phyloP scores from a whole-genome alignment of 805 yeast genomes.

The Wickerhamomyces canadensis region DNA sequence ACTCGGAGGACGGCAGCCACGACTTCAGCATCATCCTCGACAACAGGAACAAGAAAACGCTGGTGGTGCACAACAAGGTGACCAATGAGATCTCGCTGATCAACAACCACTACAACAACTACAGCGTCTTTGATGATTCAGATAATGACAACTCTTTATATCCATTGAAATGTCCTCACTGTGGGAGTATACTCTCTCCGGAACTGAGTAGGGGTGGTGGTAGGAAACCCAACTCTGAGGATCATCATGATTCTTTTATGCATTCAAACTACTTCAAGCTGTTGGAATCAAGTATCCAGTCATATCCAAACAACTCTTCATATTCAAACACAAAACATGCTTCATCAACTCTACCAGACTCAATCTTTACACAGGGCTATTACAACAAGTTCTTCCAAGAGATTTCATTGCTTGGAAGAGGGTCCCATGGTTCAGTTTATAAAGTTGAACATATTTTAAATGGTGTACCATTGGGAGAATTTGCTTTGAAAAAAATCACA shows the following conservation, averaged over 20 bases:
- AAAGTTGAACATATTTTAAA: conserved; percentile 80
- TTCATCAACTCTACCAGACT: conserved; percentile 35
- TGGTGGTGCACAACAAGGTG: conserved; percentile 10
- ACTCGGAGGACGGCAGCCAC: not conserved
- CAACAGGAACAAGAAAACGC: conserved; percentile 7
- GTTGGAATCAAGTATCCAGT: conserved; percentile 13
- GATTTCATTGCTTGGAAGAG: conserved; percentile 62
- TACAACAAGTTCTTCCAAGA: conserved; percentile 65
- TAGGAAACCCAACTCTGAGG: no score
- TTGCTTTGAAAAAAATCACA: conserved; percentile 81
- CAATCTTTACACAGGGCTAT: conserved; percentile 77
- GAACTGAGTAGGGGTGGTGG: no score
- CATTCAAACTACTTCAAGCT: conserved; percentile 17
- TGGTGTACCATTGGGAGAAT: conserved; percentile 64
- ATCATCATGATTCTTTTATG: conserved; percentile 3
- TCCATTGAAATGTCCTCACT: conserved; percentile 10
- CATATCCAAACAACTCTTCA: not conserved
- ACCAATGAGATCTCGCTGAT: conserved; percentile 15
- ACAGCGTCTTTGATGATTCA: not conserved
- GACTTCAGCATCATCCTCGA: conserved; percentile 12
- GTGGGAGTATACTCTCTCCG: no score
- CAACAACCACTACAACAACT: not conserved
- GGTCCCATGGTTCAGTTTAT: conserved; percentile 80
- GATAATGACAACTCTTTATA: not conserved
- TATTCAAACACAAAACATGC: not conserved